Conservation (phyloP, 1,284 basidiomycete genomes). For the Sphaerobolus stellatus region DNA sequence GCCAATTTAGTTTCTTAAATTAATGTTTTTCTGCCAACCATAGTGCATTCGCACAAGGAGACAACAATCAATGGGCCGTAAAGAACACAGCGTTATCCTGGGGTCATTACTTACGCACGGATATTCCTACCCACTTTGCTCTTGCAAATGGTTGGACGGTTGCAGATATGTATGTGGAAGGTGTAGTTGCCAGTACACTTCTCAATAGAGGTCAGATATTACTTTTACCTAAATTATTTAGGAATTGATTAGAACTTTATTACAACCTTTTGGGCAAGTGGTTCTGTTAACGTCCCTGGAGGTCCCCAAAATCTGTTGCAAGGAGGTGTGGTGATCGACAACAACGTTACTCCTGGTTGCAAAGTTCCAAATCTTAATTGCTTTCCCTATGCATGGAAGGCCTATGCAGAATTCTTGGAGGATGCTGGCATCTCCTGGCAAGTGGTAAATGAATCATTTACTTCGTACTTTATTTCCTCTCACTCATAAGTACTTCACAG, state of each 20-base stretch:
- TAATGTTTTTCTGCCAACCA: slow-evolving; percentile 20
- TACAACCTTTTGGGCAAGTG: slow-evolving; percentile 20
- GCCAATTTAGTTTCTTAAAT: background rate
- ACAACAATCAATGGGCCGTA: slow-evolving; percentile 23
- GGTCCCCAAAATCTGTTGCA: slow-evolving; percentile 4
- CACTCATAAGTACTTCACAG: background rate
- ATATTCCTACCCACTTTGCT: slow-evolving; percentile 25
- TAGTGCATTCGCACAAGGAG: slow-evolving; percentile 22
- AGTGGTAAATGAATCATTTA: slow-evolving; percentile 12
- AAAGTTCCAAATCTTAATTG: slow-evolving; percentile 11
- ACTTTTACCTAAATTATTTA: background rate
- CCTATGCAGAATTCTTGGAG: slow-evolving; percentile 24
- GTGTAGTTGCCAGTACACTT: slow-evolving; percentile 22
- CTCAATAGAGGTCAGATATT: slow-evolving; percentile 19
- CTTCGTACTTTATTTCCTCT: background rate
- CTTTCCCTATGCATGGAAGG: slow-evolving; percentile 25
- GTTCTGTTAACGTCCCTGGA: slow-evolving; percentile 15
- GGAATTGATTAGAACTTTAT: slow-evolving; percentile 14
- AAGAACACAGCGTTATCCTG: slow-evolving; percentile 25
- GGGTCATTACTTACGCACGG: slow-evolving; percentile 23
- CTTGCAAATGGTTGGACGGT: slow-evolving; percentile 24
- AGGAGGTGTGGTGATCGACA: slow-evolving; percentile 14
- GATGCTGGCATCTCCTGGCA: slow-evolving; percentile 22
- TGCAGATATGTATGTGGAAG: slow-evolving; percentile 26
- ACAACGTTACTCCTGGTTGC: slow-evolving; percentile 15